These are phyloP conservation scores for Saitozyma podzolica DNA, from an alignment of 768 basidiomycete genomes.

Conservation along the genomic window DNA sequence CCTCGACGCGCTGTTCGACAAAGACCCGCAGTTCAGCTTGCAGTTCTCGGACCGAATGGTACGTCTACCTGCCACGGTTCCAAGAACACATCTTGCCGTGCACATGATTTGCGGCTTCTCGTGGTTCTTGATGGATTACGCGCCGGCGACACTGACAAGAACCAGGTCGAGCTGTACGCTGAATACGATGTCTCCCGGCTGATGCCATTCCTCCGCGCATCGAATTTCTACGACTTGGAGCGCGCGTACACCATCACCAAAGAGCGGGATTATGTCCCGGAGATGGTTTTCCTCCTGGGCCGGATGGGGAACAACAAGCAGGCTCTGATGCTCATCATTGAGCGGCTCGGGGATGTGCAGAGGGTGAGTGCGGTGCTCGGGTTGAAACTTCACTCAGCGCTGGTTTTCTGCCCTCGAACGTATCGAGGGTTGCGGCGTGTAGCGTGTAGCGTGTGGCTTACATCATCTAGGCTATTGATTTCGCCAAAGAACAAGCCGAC, in stretches of 20 bases:
- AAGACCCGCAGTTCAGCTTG: conserved; percentile 75
- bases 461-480: conserved; percentile 81
- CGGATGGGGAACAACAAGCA: conserved; percentile 98
- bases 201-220: conserved; percentile 87
- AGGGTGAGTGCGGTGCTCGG: conserved; percentile 58
- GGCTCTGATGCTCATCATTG: conserved; percentile 90
- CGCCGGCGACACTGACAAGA: conserved; percentile 4
- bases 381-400: too few relatives aligned
- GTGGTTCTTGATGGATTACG: too few relatives aligned
- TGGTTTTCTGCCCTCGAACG: too few relatives aligned
- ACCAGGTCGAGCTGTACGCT: conserved; percentile 85
- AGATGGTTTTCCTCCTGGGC: conserved; percentile 97
- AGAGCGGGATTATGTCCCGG: conserved; percentile 79
- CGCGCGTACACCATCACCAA: conserved; percentile 86
- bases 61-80: conserved; percentile 14
- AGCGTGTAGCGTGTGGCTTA: not conserved
- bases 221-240: conserved; percentile 87
- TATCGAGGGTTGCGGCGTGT: too few relatives aligned
- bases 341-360: conserved; percentile 87
- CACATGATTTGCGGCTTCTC: too few relatives aligned
- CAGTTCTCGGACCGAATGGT: conserved; percentile 85
- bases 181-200: conserved; percentile 75
- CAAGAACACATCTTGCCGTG: not conserved
- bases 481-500: conserved; percentile 94
- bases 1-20: conserved; percentile 82